Base-by-base conservation (phyloP, 805 yeast genomes). In the Pichia exigua region DNA sequence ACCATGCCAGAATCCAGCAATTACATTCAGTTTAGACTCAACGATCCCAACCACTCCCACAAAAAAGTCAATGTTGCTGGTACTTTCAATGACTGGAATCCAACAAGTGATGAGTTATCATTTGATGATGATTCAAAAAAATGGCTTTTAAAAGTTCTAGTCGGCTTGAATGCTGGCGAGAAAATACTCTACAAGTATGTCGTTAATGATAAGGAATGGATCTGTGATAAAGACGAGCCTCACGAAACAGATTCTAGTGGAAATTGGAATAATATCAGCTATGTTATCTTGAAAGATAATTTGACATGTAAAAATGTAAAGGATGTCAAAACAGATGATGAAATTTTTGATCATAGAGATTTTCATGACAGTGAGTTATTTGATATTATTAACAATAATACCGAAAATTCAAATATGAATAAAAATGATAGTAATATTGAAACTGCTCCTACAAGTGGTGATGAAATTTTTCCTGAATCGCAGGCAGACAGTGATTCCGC, bases 181-280 rank as follows among this genome's bases (percentile, higher is more conserved):
- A 61, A 60, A 45, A 46, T 62, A 40, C 44, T 51, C 20, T 67
- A 64, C 54, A 67, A 67, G 46, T 67, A 62, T 48, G 64, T 67
- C 6, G 55, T 60, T 20, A 57, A 65, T 48, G 62, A 56, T 1
- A 32, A 46, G 3, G 51, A 55, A 13, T 67, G 71, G 71, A 49
- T 64, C 15, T 61, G 63, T 51, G 61, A 64, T 50, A 42, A 40
- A 8, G 18, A 47, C 11, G 49, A 55, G 39, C 59, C 61, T 1
- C 44, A 49, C 6, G 69, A 64, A 48, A 44, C 45, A 1, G 69
- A 66, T 48, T 57, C 21, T 4, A 44, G 50, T 9, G 68, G 69
- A 0, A 63, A 58, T 35, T 56, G 56, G 27, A 67, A 67, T 46
- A 66, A 66, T 53, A 44, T 49, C 13, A 53, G 52, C 4, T 50